Evolutionary conservation across 148 eudicot genomes (phyloP).

Genomic region (Arbutus unedo): DNA sequence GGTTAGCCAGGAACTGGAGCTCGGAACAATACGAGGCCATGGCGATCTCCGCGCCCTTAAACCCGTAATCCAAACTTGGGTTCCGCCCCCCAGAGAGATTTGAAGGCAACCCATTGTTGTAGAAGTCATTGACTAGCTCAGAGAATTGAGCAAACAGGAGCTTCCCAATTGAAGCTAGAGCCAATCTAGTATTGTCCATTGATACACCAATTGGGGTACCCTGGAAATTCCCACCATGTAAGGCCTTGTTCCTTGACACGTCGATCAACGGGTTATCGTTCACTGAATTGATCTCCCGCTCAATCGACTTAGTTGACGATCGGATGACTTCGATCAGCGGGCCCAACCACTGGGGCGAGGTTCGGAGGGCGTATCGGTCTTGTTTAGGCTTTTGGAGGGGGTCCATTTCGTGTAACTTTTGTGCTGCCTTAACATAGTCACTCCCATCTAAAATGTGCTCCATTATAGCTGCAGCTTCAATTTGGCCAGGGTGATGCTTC

Average conservation of each 20-base stretch:
- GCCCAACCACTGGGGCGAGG: constrained; percentile 23
- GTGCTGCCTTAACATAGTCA: constrained; percentile 20
- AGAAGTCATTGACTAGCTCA: constrained; percentile 25
- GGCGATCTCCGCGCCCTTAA: constrained; percentile 32
- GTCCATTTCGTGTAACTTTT: constrained; percentile 23
- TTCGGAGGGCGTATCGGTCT: constrained; percentile 24
- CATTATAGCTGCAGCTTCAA: constrained; percentile 34
- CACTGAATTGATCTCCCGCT: constrained; percentile 27
- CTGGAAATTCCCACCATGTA: constrained; percentile 27
- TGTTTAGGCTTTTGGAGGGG: constrained; percentile 29
- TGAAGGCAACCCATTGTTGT: constrained; percentile 26
- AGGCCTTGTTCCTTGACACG: constrained; percentile 25
- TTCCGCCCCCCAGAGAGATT: constrained; percentile 30
- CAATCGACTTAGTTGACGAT: constrained; percentile 22
- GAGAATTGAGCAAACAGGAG: constrained; percentile 30
- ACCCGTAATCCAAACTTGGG: constrained; percentile 34
- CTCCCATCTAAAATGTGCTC: constrained; percentile 29
- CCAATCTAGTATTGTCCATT: constrained; percentile 26
- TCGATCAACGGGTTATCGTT: constrained; percentile 26
- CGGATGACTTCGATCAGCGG: constrained; percentile 24
- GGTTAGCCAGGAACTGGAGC: constrained; percentile 29
- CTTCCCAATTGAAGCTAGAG: constrained; percentile 21
- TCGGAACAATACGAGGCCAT: constrained; percentile 32
- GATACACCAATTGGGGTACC: constrained; percentile 31
- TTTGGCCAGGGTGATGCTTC: constrained; percentile 29